A percentile compares a stretch with the other conserved stretches of the same genome.
These are phyloP conservation scores for Tephrocybe sp. DNA, from an alignment of 768 basidiomycete genomes.

Conservation along the genomic window DNA sequence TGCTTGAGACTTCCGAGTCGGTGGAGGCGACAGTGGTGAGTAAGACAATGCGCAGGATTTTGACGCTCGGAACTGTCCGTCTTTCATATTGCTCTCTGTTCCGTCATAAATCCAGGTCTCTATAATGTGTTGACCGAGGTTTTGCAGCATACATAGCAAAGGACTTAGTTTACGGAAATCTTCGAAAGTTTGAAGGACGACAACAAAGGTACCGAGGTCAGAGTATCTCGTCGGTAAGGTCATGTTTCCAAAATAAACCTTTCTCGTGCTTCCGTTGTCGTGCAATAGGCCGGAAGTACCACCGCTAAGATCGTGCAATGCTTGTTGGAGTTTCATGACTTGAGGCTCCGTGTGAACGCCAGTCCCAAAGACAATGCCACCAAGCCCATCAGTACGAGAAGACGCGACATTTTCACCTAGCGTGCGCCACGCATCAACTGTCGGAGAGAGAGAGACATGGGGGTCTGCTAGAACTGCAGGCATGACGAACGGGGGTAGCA, in stretches of 20 bases:
- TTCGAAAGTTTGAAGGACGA: slow-evolving; percentile 32
- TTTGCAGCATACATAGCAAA: slow-evolving; percentile 34
- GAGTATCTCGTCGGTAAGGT: slow-evolving; percentile 6
- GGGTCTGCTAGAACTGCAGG: slow-evolving; percentile 30
- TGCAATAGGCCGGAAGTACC: neutral
- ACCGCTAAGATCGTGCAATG: neutral
- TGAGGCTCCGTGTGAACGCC: neutral
- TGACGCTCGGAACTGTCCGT: slow-evolving; percentile 6
- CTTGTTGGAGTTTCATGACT: slow-evolving; percentile 8
- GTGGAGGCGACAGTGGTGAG: slow-evolving; percentile 3
- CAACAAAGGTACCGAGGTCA: slow-evolving; percentile 26
- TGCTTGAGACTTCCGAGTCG: neutral
- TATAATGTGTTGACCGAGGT: slow-evolving; percentile 26
- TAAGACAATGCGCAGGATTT: slow-evolving; percentile 21
- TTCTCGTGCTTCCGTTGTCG: neutral
- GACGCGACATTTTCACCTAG: slow-evolving; percentile 26
- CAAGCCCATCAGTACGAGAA: slow-evolving; percentile 28
- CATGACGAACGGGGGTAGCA: slow-evolving; percentile 63
- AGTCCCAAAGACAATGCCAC: slow-evolving; percentile 35
- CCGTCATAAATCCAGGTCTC: slow-evolving; percentile 29
- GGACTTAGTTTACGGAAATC: slow-evolving; percentile 34
- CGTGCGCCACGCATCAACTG: slow-evolving; percentile 24
- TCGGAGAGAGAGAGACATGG: slow-evolving; percentile 20
- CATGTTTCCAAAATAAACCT: neutral
- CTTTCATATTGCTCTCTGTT: neutral